A percentile compares a stretch with the other conserved stretches of the same genome.
phyloP scores from a whole-genome alignment of 2,329 filamentous ascomycete genomes.

The Xylaria sp. region DNA sequence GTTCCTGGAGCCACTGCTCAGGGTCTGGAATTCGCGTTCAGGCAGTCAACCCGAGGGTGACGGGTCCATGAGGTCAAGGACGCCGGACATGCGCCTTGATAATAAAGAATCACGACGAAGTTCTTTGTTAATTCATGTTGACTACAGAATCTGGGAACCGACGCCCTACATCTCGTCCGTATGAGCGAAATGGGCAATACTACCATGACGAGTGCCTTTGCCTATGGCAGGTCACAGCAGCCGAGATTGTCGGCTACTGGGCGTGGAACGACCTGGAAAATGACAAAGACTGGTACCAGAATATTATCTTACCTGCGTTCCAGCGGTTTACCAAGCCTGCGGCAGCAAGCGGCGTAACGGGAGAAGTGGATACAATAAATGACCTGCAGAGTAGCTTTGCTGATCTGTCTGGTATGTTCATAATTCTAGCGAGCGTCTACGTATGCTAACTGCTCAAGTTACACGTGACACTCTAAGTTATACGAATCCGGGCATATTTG shows the following conservation, averaged over 20 bases:
- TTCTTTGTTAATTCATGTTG: neutral
- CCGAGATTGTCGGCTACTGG: constrained; percentile 5
- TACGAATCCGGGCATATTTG: too few species aligned
- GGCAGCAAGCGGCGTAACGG: too few species aligned
- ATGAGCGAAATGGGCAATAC: neutral
- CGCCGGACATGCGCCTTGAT: neutral
- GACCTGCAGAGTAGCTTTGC: neutral
- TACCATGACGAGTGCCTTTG: neutral
- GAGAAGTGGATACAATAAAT: neutral
- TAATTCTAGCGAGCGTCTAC: too few species aligned
- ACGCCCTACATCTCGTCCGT: constrained; percentile 4
- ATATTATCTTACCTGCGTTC: constrained; percentile 4
- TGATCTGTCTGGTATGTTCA: too few species aligned
- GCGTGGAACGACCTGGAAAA: neutral
- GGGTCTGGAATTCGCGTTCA: neutral
- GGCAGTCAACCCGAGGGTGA: neutral
- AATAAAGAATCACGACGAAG: neutral
- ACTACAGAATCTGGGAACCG: neutral
- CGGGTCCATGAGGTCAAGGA: neutral
- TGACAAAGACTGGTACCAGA: neutral
- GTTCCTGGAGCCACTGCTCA: neutral
- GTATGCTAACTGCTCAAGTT: too few species aligned
- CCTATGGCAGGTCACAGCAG: constrained; percentile 4
- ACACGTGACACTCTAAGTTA: too few species aligned
- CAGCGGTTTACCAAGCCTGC: neutral